Evolutionary conservation across 768 basidiomycete species (phyloP).

Genomic region (Neoboletus magnificus): DNA sequence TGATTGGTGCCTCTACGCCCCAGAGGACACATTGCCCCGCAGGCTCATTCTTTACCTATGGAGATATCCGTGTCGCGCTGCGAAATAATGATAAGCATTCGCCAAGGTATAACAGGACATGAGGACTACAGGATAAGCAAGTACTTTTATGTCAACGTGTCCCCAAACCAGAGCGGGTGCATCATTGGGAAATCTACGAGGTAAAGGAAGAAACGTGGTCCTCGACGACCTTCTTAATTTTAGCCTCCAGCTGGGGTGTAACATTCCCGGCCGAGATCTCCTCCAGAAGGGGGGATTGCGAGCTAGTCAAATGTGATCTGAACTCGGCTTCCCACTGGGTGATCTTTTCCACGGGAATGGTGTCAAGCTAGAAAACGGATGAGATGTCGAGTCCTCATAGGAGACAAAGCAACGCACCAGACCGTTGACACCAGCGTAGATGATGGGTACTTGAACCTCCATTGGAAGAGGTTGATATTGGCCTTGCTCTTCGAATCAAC

Average conservation of each 20-base stretch:
- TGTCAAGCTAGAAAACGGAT: constrained; percentile 62
- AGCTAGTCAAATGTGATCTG: constrained; percentile 78
- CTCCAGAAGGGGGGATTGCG: constrained; percentile 72
- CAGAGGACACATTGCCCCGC: no score
- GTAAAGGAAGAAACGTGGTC: constrained; percentile 83
- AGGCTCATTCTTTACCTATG: neutral
- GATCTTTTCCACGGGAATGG: constrained; percentile 93
- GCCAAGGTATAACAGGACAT: constrained; percentile 23
- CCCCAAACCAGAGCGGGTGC: constrained; percentile 14
- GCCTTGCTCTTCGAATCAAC: constrained; percentile 73
- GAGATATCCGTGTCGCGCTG: constrained; percentile 9
- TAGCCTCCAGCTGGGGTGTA: constrained; percentile 84
- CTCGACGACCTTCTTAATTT: constrained; percentile 95
- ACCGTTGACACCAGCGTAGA: constrained; percentile 99
- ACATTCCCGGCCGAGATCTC: constrained; percentile 84
- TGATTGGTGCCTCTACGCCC: neutral
- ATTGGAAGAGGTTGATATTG: constrained; percentile 95
- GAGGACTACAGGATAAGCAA: constrained; percentile 16
- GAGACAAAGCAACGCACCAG: constrained; percentile 51
- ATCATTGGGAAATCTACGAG: constrained; percentile 37
- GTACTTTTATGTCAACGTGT: constrained; percentile 20
- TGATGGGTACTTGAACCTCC: constrained; percentile 97
- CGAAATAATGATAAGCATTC: constrained; percentile 30
- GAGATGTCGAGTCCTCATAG: neutral
- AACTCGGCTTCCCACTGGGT: constrained; percentile 90